These are phyloP conservation scores for Phialemoniopsis sp. DNA, from an alignment of 2,329 filamentous ascomycete genomes.

Conservation along the genomic window DNA sequence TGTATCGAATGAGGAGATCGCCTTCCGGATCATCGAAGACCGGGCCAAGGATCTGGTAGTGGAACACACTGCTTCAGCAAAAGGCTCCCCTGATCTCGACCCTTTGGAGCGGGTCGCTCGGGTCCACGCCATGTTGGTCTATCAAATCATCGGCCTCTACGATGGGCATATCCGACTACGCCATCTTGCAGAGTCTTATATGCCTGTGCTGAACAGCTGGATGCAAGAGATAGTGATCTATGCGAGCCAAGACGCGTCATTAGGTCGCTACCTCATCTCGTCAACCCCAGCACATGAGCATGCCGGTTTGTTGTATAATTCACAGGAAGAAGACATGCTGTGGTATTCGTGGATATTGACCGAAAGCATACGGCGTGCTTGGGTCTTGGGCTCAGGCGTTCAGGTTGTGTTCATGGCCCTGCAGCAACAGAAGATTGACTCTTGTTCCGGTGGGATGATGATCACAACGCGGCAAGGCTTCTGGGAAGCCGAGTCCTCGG, in stretches of 20 bases:
- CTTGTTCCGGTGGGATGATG: slow-evolving; percentile 18
- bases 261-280: no score
- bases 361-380: slow-evolving; percentile 24
- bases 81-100: slow-evolving; percentile 3
- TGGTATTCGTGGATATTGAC: slow-evolving; percentile 23
- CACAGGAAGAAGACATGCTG: not conserved
- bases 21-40: slow-evolving; percentile 13
- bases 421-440: slow-evolving; percentile 10
- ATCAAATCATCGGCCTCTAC: slow-evolving; percentile 45
- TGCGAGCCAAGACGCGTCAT: no score
- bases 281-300: no score
- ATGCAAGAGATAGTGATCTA: not conserved
- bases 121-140: slow-evolving; percentile 43
- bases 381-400: slow-evolving; percentile 12
- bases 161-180: slow-evolving; percentile 41
- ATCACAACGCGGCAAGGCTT: slow-evolving; percentile 17
- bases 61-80: no score
- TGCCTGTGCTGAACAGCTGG: slow-evolving; percentile 6
- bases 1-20: slow-evolving; percentile 6
- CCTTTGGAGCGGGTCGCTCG: slow-evolving; percentile 28
- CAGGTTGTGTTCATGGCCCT: slow-evolving; percentile 14
- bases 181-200: slow-evolving; percentile 28
- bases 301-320: no score
- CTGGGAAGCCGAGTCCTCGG: slow-evolving; percentile 17
- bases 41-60: no score